Base-by-base conservation (phyloP, 345 rosid species). In the Arabidopsis thaliana region DNA sequence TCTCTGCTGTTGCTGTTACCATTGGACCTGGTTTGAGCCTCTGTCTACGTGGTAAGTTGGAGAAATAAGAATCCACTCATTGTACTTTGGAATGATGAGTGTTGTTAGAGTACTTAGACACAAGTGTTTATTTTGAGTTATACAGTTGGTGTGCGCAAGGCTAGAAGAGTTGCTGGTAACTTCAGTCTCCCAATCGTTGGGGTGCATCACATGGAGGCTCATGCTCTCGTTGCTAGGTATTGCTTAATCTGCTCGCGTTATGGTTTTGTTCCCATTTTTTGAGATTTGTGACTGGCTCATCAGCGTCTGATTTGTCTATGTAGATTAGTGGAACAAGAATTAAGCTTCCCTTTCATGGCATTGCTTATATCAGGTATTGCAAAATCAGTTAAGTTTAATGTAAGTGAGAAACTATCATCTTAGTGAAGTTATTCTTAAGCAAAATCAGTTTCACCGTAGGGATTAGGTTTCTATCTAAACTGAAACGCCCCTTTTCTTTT, bases 171-270 rank as follows among this genome's bases (percentile, higher is more conserved):
- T 79, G 97, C 96, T 71, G 85, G 92, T 57, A 53, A 38, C 69
- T 94, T 85, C 76, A 78, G 72, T 81, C 84, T 91, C 55, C 96
- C 98, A 20, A 82, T 94, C 5, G 59, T 94, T 36, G 84, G 95
- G 22, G 85, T 94, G 71, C 98, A 94, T 78, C 98, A 94, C 79
- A 94, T 91, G 98, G 98, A 94, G 84, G 96, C 98, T 66, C 98
- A 94, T 84, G 90, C 97, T 67, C 73, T 94, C 61, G 96, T 94
- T 12, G 93, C 91, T 38, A 91, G 97, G 98, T 90, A 81, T 38
- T 56, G 59, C 50, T 58, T 36, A 38, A 10, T 70, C 12, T 42
- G 52, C 36, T 57, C 1, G 1, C 25, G 7, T 42, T 37, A 10
- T 3, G 16, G 16, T 32, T 24, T 56, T 58, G 8, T 12, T 57